Conservation (phyloP, 2,329 filamentous ascomycete species). For the Fusarium buharicum region DNA sequence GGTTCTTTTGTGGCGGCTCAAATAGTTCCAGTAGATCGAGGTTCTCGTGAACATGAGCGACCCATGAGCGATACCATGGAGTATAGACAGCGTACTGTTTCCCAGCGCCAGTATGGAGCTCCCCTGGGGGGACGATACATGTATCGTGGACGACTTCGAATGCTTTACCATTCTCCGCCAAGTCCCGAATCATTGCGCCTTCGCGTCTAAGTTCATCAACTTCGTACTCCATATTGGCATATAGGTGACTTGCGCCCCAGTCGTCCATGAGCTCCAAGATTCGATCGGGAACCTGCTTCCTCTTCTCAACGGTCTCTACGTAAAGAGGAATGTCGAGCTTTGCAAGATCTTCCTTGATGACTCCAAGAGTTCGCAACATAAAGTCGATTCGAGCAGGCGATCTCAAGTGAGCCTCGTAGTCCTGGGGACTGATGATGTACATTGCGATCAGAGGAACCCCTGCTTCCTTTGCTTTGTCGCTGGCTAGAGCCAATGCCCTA, state of each 20-base stretch:
- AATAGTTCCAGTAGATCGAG: conserved; percentile 72
- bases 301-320: conserved; percentile 75
- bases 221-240: conserved; percentile 89
- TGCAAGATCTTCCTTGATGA: conserved; percentile 73
- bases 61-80: conserved; percentile 84
- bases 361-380: conserved; percentile 74
- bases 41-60: conserved; percentile 76
- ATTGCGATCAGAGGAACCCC: conserved; percentile 78
- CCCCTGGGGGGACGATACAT: conserved; percentile 81
- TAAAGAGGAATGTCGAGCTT: conserved; percentile 81
- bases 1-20: conserved; percentile 57
- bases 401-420: conserved; percentile 83
- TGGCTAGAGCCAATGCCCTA: conserved; percentile 73
- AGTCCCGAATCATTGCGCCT: conserved; percentile 68
- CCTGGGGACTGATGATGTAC: conserved; percentile 84
- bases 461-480: conserved; percentile 70
- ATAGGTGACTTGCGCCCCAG: conserved; percentile 81
- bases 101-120: conserved; percentile 72
- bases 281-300: conserved; percentile 69
- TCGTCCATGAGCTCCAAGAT: conserved; percentile 73
- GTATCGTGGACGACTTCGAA: conserved; percentile 83
- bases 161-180: conserved; percentile 70
- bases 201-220: conserved; percentile 89
- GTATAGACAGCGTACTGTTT: conserved; percentile 86
- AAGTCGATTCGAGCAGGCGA: conserved; percentile 82